Base-by-base conservation (phyloP, 495 filamentous ascomycete species). In the Neurospora sp. region DNA sequence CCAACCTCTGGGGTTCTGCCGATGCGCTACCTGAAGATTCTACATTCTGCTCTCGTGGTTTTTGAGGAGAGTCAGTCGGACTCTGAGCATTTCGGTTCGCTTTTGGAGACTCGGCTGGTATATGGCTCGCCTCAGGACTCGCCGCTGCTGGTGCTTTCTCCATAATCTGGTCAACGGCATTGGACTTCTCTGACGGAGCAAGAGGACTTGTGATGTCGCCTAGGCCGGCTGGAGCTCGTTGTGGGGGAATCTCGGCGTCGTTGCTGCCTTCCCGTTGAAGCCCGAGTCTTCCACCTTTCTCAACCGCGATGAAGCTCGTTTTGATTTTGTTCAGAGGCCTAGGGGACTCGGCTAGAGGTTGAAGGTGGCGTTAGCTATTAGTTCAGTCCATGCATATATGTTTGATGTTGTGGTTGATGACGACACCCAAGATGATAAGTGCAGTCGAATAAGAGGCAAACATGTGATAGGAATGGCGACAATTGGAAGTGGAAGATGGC, bases 261-360 rank as follows among this genome's bases (percentile, higher is more conserved):
- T 80, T 81, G 73, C 85, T 85, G 19, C 74, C 77, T 39, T 83
- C 82, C 71, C 81, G 80, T 62, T 79, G 79, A 39, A 84, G 77
- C 59, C 85, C 85, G 69, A 86, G 80, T 48, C 84, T 82, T 62
- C 86, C 87, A 78, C 86, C 87, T 72, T 86, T 86, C 73, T 94
- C 92, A 19, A 97, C 90, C 3, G 92, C 88, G 62, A 97, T 88
- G 80, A 97, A 97, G 78, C 88, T 94, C 39, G 93, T 93, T 72
- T 93, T 88, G 69, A 97, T 89, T 81, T 92, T 94, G 71, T 90
- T 92, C 21, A 93, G 85, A 34, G 89, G 92, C 73, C 92, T 86
- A 21, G 86, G 85, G 17, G 84, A 85, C 38, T 83, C 83, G 45
- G 76, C 39, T 69, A 71, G 48, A 24, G 54, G 59, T 45, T 28